Conservation (phyloP, 2,329 filamentous ascomycete species). For the Fusarium dimerum region DNA sequence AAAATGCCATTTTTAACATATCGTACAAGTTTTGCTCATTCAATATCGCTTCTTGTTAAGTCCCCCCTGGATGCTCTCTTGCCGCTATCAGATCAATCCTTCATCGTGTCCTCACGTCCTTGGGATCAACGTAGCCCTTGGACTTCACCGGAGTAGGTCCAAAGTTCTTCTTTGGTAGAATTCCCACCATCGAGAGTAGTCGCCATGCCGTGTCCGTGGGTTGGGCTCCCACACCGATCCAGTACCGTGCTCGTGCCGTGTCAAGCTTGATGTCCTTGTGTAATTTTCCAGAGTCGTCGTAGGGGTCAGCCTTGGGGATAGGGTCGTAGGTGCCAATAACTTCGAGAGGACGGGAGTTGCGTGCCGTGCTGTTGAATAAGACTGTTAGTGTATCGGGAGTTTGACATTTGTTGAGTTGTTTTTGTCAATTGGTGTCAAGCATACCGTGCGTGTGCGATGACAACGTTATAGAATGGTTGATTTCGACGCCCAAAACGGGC, state of each 20-base stretch:
- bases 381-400: conserved; percentile 3
- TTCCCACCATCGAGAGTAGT: conserved; percentile 74
- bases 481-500: conserved; percentile 90
- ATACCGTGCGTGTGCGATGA: conserved; percentile 89
- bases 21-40: conserved; percentile 23
- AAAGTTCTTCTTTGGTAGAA: conserved; percentile 41
- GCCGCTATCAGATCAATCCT: background rate
- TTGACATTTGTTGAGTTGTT: background rate
- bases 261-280: conserved; percentile 95
- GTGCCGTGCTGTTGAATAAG: conserved; percentile 65
- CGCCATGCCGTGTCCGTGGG: conserved; percentile 89
- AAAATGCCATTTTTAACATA: conserved; percentile 29
- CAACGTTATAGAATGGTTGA: conserved; percentile 95
- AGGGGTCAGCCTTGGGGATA: conserved; percentile 61
- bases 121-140: conserved; percentile 28
- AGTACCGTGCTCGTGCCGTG: conserved; percentile 79
- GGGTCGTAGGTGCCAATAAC: conserved; percentile 82
- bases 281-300: conserved; percentile 63
- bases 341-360: conserved; percentile 87
- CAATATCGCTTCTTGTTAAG: background rate
- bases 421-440: conserved; percentile 21
- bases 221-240: conserved; percentile 95
- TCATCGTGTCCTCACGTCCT: conserved; percentile 34
- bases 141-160: conserved; percentile 30
- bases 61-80: background rate